phyloP scores from a whole-genome alignment of 1,139 yeast genomes.

The Scheffersomyces parashehatae region DNA sequence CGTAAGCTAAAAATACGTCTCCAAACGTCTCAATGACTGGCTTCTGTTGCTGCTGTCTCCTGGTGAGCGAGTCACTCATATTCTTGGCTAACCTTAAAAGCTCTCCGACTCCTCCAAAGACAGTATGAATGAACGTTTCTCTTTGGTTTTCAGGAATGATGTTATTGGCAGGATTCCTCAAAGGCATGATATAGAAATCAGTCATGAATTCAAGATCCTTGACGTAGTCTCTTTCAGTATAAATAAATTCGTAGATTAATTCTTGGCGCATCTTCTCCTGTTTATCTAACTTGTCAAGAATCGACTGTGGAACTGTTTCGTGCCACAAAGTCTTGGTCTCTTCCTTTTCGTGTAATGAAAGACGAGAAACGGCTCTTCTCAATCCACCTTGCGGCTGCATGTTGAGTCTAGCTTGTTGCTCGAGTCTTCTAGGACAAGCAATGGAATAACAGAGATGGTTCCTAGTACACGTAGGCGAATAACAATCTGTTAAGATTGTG shows the following conservation, averaged over 20 bases:
- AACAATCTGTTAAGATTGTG: slow-evolving; percentile 89
- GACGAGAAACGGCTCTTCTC: slow-evolving; percentile 76
- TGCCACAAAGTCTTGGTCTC: slow-evolving; percentile 92
- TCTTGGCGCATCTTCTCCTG: slow-evolving; percentile 92
- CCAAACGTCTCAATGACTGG: slow-evolving; percentile 87
- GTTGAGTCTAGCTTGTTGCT: slow-evolving; percentile 91
- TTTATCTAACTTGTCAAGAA: slow-evolving; percentile 78
- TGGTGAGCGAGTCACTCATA: slow-evolving; percentile 85
- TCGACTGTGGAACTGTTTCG: slow-evolving; percentile 80
- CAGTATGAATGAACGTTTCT: slow-evolving; percentile 87
- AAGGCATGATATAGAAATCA: slow-evolving; percentile 91
- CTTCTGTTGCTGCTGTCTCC: slow-evolving; percentile 79
- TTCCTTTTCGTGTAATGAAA: slow-evolving; percentile 75
- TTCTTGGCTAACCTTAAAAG: slow-evolving; percentile 80
- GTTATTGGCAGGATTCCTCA: slow-evolving; percentile 70
- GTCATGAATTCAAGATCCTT: slow-evolving; percentile 91
- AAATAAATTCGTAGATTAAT: slow-evolving; percentile 88
- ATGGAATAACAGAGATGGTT: slow-evolving; percentile 88
- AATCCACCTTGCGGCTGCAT: slow-evolving; percentile 89
- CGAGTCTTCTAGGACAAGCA: slow-evolving; percentile 95
- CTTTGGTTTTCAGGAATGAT: slow-evolving; percentile 87
- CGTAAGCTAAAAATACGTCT: slow-evolving; percentile 80
- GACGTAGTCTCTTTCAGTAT: slow-evolving; percentile 93
- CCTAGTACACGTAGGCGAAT: slow-evolving; percentile 93
- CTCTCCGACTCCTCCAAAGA: slow-evolving; percentile 87